Base-by-base conservation (phyloP, 345 rosid species). In the Salix purpurea region DNA sequence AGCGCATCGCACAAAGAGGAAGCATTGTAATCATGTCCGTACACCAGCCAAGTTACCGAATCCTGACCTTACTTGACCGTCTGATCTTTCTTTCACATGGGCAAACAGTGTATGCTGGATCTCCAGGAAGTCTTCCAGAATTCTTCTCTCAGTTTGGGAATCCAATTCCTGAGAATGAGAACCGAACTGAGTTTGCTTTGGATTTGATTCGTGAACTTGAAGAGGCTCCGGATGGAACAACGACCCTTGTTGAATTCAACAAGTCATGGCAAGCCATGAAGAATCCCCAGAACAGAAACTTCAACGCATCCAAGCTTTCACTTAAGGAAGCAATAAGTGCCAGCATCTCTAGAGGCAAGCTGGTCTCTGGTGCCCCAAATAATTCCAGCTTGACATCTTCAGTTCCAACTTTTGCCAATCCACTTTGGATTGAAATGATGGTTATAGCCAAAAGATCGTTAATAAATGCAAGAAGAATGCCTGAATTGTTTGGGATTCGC, bases 11-110 rank as follows among this genome's bases (percentile, higher is more conserved):
- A 1, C 76, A 74, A 62, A 84, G 79, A 48, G 87, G 87, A 68
- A 84, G 85, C 79, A 82, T 84, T 1, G 87, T 84, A 30, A 79
- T 84, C 69, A 71, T 84, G 78, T 78, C 87, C 62, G 30, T 84
- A 11, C 87, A 84, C 69, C 84, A 84, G 9, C 84, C 87, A 24
- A 78, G 84, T 74, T 73, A 78, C 78, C 67, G 83, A 79, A 82
- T 84, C 60, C 32, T 82, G 36, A 74, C 76, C 70, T 69, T 79
- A 46, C 77, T 84, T 2, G 85, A 82, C 72, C 61, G 75, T 7
- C 19, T 82, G 56, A 79, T 79, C 73, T 74, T 84, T 58, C 85
- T 84, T 4, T 82, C 87, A 3, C 69, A 69, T 1, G 87, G 87
- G 6, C 79, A 74, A 30, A 74, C 73, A 0, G 83, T 84, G 6